Conservation (phyloP, 2,329 filamentous ascomycete genomes). For the Didymella glomerata region DNA sequence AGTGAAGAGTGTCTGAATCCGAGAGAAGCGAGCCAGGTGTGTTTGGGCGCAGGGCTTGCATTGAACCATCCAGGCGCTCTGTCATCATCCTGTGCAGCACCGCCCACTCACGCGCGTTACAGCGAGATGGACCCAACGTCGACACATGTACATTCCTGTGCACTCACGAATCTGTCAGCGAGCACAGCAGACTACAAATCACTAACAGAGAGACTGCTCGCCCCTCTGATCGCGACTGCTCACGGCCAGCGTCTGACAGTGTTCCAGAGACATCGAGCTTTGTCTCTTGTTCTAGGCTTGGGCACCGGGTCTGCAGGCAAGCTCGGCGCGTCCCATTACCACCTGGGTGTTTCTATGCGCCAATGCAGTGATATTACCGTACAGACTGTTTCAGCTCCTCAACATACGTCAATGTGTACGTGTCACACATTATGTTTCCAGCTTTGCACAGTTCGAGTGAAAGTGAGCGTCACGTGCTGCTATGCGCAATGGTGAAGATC, state of each 20-base stretch:
- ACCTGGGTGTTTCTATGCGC: conserved; percentile 22
- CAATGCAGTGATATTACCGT: conserved; percentile 17
- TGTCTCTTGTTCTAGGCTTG: conserved; percentile 22
- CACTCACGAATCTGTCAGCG: conserved; percentile 4
- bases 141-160: conserved; percentile 17
- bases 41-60: conserved; percentile 10
- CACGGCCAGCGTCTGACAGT: conserved; percentile 6
- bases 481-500: background rate
- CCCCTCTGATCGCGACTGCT: too few relatives aligned
- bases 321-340: conserved; percentile 22
- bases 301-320: conserved; percentile 21
- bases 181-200: too few relatives aligned
- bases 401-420: conserved; percentile 1
- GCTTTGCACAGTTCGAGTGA: background rate
- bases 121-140: conserved; percentile 13
- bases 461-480: background rate
- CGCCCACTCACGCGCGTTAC: conserved; percentile 19
- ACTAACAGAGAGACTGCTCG: too few relatives aligned
- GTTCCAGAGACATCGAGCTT: conserved; percentile 6
- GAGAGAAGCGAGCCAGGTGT: conserved; percentile 12
- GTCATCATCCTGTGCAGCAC: conserved; percentile 24
- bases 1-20: conserved; percentile 7
- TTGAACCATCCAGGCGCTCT: conserved; percentile 21
- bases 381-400: conserved; percentile 8
- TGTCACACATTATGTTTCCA: background rate